These are phyloP conservation scores for Ascochyta koolunga DNA, from an alignment of 2,329 filamentous ascomycete genomes.

Conservation along the genomic window DNA sequence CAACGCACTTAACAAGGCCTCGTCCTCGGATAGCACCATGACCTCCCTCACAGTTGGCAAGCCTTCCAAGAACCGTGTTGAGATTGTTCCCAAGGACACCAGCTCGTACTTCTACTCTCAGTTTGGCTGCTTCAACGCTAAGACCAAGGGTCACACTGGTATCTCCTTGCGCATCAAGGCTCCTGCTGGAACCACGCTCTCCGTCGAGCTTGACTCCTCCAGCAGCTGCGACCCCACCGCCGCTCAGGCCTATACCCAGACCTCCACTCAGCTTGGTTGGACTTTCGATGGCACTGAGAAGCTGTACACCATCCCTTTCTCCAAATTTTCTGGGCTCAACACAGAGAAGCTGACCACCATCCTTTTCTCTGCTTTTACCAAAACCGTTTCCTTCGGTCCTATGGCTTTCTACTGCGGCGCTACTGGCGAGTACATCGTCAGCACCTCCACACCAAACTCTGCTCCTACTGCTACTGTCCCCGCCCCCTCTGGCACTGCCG, in stretches of 20 bases:
- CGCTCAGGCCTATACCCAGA: slow-evolving; percentile 47
- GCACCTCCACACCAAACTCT: slow-evolving; percentile 49
- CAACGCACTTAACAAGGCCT: slow-evolving; percentile 62
- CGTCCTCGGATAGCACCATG: slow-evolving; percentile 65
- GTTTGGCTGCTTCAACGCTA: slow-evolving; percentile 60
- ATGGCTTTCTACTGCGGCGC: slow-evolving; percentile 65
- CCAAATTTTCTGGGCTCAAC: slow-evolving; percentile 59
- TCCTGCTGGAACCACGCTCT: slow-evolving; percentile 57
- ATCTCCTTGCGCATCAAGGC: slow-evolving; percentile 63
- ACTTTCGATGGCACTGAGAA: slow-evolving; percentile 65
- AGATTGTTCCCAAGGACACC: slow-evolving; percentile 57
- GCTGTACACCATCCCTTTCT: slow-evolving; percentile 64
- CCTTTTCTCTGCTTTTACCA: slow-evolving; percentile 57
- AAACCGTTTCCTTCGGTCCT: slow-evolving; percentile 60
- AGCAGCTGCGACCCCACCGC: slow-evolving; percentile 52
- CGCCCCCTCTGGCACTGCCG: slow-evolving; percentile 57
- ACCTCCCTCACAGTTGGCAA: slow-evolving; percentile 60
- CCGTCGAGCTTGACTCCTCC: slow-evolving; percentile 59
- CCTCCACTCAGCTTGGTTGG: slow-evolving; percentile 62
- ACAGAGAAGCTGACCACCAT: slow-evolving; percentile 59
- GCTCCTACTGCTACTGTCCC: slow-evolving; percentile 57
- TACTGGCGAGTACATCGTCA: slow-evolving; percentile 58
- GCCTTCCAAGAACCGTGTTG: slow-evolving; percentile 54
- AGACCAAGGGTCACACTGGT: slow-evolving; percentile 57
- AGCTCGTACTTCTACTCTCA: slow-evolving; percentile 65